A percentile compares a stretch with the other conserved stretches of the same genome.
Evolutionary conservation across 2,329 filamentous ascomycete genomes (phyloP).

Genomic region (Emmonsiellopsis sp.): DNA sequence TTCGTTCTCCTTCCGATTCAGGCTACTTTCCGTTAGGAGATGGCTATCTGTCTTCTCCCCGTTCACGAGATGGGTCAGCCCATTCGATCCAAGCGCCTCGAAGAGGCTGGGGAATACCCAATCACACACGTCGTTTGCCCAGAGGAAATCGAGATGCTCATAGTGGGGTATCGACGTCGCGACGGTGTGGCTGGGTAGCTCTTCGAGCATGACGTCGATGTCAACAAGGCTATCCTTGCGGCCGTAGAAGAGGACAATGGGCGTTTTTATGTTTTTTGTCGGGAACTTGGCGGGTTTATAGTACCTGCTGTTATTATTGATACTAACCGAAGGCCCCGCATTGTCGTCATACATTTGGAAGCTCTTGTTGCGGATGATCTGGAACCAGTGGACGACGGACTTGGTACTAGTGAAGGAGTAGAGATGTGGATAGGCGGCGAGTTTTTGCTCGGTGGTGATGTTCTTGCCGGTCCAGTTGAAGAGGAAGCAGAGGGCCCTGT

Average conservation of each 20-base stretch:
- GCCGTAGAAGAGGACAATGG: conserved; percentile 86
- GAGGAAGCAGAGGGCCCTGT: conserved; percentile 68
- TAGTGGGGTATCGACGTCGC: conserved; percentile 85
- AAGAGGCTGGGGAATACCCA: conserved; percentile 89
- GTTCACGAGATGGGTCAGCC: conserved; percentile 9
- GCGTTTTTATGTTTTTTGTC: conserved; percentile 92
- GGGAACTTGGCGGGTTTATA: conserved; percentile 96
- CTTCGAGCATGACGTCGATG: conserved; percentile 82
- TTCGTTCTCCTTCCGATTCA: neutral
- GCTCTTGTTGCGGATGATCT: conserved; percentile 90
- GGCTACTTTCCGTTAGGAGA: neutral
- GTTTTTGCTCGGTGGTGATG: conserved; percentile 76
- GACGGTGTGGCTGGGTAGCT: conserved; percentile 74
- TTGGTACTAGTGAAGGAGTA: conserved; percentile 97
- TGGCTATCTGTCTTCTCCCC: neutral
- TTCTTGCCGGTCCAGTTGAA: conserved; percentile 86
- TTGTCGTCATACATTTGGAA: conserved; percentile 99
- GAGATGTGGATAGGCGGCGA: conserved; percentile 89
- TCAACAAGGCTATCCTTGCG: conserved; percentile 90
- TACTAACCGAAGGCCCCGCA: conserved; percentile 63
- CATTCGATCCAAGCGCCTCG: conserved; percentile 67
- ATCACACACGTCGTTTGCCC: conserved; percentile 74
- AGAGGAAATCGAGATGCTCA: conserved; percentile 93
- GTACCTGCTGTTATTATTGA: conserved; percentile 66
- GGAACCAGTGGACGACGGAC: conserved; percentile 97